These are phyloP conservation scores for Trapa incisa DNA, from an alignment of 345 rosid genomes.

Conservation along the genomic window DNA sequence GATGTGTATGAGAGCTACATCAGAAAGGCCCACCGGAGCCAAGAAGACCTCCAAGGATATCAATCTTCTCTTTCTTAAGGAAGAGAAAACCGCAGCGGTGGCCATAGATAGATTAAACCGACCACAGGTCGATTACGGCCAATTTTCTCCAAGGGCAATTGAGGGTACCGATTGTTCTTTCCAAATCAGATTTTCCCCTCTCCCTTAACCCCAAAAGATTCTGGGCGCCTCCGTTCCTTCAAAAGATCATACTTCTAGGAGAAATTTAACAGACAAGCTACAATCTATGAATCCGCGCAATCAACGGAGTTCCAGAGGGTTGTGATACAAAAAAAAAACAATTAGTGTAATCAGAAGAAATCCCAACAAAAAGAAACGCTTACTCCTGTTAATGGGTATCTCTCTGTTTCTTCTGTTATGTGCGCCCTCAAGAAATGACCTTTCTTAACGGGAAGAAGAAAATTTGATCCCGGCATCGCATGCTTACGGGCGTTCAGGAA, in stretches of 20 bases:
- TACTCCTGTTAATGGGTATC: neutral
- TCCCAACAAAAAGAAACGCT: neutral
- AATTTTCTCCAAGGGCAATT: neutral
- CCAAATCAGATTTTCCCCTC: neutral
- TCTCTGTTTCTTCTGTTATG: neutral
- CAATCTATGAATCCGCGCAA: neutral
- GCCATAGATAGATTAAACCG: slow-evolving; percentile 41
- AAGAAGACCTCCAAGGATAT: slow-evolving; percentile 69
- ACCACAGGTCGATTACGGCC: neutral
- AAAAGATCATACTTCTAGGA: neutral
- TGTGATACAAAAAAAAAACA: neutral
- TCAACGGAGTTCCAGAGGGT: neutral
- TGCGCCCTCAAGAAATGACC: neutral
- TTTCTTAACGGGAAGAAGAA: neutral
- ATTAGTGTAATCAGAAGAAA: neutral
- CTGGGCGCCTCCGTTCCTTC: neutral
- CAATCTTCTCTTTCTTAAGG: slow-evolving; percentile 62
- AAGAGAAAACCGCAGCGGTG: slow-evolving; percentile 70
- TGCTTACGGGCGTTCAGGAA: neutral
- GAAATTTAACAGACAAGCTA: neutral
- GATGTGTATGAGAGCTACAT: slow-evolving; percentile 51
- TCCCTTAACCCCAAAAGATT: neutral
- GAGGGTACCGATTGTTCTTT: neutral
- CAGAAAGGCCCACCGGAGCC: slow-evolving; percentile 74
- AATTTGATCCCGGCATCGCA: neutral